Evolutionary conservation across 2,329 filamentous ascomycete genomes (phyloP).

Genomic region (Chrysoporthe deuterocubensis): DNA sequence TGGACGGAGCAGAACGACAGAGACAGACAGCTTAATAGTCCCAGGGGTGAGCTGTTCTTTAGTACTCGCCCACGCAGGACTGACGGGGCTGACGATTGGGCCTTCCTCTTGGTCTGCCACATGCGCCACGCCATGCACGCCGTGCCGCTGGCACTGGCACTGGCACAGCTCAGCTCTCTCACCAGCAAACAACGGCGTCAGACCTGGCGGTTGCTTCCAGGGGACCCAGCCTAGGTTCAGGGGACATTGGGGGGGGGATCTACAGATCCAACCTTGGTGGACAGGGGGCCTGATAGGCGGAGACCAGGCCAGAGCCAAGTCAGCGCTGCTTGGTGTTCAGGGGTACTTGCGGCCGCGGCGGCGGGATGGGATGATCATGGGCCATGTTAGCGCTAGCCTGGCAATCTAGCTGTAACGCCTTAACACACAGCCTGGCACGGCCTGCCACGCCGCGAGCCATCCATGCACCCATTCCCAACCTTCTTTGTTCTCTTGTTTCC

Average conservation of each 20-base stretch:
- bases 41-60: conserved; percentile 30
- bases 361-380: not conserved
- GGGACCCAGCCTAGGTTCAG: conserved; percentile 10
- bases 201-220: conserved; percentile 15
- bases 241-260: conserved; percentile 18
- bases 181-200: conserved; percentile 15
- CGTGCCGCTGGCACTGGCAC: not conserved
- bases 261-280: conserved; percentile 14
- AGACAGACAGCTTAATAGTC: conserved; percentile 1
- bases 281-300: conserved; percentile 1
- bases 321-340: not conserved
- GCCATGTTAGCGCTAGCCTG: conserved; percentile 2
- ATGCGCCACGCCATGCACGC: conserved; percentile 9
- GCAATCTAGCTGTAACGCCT: not conserved
- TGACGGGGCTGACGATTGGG: conserved; percentile 18
- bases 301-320: conserved; percentile 7
- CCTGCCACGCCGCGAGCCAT: not conserved
- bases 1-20: conserved; percentile 15
- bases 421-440: not conserved
- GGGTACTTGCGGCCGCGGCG: not conserved
- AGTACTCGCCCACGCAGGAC: conserved; percentile 16
- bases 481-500: conserved; percentile 3
- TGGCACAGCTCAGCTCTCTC: conserved; percentile 5
- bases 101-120: conserved; percentile 16
- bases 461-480: not conserved